Evolutionary conservation across 805 yeast genomes (phyloP), one percentile per base, ranked within the genome.

Genomic region (Teunomyces atbi): DNA sequence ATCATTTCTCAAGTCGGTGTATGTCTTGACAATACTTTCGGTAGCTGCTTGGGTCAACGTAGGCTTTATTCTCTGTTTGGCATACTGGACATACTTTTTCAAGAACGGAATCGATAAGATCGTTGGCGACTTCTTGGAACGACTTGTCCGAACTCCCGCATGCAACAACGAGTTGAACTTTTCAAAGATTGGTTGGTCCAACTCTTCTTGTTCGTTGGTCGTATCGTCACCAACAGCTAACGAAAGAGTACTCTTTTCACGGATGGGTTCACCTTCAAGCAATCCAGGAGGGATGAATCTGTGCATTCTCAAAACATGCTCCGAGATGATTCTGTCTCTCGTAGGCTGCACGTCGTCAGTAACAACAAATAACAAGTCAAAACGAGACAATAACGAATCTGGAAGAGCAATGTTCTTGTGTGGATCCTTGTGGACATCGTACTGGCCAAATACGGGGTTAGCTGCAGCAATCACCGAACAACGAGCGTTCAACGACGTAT

Each of bases 381-480:
- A 94, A 81, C 99, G 96, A 13, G 98, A 92, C 49, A 94, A 76
- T 48, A 94, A 74, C 8, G 99, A 94, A 70, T 94, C 99, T 2
- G 99, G 99, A 45, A 94, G 76, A 0, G 98, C 98, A 58, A 94
- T 94, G 64, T 94, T 94, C 64, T 88, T 87, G 66, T 91, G 97
- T 2, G 99, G 98, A 57, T 92, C 96, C 70, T 88, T 89, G 67
- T 88, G 95, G 18, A 91, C 84, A 68, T 92, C 97, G 64, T 92
- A 92, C 66, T 92, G 98, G 43, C 99, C 98, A 67, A 83, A 91
- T 2, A 92, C 89, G 1, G 99, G 99, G 65, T 92, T 92, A 6
- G 99, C 99, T 28, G 99, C 99, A 1, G 98, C 98, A 54, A 92
- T 80, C 13, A 92, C 98, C 23, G 96, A 86, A 71, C 98, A 92